A percentile compares a stretch with the other conserved stretches of the same genome.
These are phyloP conservation scores for Solanum habrochaites DNA, from an alignment of 257 asterid species.

Conservation along the genomic window DNA sequence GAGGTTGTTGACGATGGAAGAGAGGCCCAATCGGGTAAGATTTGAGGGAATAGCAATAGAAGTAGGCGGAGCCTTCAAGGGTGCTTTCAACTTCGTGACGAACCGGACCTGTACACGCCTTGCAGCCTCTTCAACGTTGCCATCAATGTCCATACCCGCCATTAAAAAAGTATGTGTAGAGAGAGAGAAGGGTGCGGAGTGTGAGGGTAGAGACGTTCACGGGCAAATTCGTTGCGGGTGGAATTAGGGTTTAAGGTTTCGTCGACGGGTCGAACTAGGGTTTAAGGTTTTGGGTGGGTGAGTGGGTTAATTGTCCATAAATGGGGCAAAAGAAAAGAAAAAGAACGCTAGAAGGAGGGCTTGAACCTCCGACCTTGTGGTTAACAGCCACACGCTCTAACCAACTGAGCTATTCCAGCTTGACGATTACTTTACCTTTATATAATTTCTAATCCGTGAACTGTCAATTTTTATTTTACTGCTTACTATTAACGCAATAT, in stretches of 20 bases:
- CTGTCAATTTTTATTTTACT: no score
- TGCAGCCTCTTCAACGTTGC: slow-evolving; percentile 26
- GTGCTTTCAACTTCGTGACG: slow-evolving; percentile 50
- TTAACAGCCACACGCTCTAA: slow-evolving; percentile 99
- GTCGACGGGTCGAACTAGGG: background rate
- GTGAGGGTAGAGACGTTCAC: background rate
- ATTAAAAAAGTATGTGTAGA: background rate
- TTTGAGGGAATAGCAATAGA: slow-evolving; percentile 73
- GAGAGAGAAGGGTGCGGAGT: background rate
- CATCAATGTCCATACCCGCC: slow-evolving; percentile 38
- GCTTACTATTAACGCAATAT: background rate
- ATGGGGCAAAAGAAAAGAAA: background rate
- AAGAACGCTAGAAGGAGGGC: slow-evolving; percentile 23
- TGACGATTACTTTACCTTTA: rapidly evolving
- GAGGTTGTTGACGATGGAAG: slow-evolving; percentile 56
- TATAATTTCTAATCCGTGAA: rapidly evolving
- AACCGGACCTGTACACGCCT: slow-evolving; percentile 71
- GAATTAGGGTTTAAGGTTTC: background rate
- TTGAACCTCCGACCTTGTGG: slow-evolving; percentile 99
- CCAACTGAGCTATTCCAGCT: slow-evolving; percentile 99
- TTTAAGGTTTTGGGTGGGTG: background rate
- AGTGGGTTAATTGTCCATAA: background rate
- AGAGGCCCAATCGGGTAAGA: slow-evolving; percentile 63
- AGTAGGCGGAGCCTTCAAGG: slow-evolving; percentile 34
- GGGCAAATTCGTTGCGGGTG: background rate